Conservation (phyloP, 1,139 yeast species). For the Meyerozyma guilliermondii region DNA sequence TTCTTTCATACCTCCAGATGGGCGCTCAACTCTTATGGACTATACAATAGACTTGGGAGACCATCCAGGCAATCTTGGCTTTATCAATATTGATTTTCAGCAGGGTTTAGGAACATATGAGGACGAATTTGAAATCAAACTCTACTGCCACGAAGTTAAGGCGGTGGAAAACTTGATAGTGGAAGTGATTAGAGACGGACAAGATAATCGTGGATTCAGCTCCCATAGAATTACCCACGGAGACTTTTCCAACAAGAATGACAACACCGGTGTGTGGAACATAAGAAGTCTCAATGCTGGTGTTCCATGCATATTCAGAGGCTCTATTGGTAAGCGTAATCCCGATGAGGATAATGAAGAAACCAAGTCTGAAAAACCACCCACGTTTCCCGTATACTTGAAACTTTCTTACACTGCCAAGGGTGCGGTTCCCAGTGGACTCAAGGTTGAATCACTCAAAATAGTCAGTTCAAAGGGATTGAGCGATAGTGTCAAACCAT, state of each 20-base stretch:
- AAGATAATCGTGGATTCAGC: slow-evolving; percentile 29
- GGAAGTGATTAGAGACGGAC: slow-evolving; percentile 36
- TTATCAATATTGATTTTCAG: slow-evolving; percentile 55
- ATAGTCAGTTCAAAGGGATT: slow-evolving; percentile 55
- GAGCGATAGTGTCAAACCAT: slow-evolving; percentile 66
- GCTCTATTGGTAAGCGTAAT: slow-evolving; percentile 26
- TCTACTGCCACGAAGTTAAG: slow-evolving; percentile 50
- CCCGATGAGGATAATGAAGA: slow-evolving; percentile 6
- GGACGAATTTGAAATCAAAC: slow-evolving; percentile 73
- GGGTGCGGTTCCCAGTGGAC: slow-evolving; percentile 75
- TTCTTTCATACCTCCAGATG: slow-evolving; percentile 87
- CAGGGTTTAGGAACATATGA: slow-evolving; percentile 55
- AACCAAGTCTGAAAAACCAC: not conserved
- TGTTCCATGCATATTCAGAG: slow-evolving; percentile 64
- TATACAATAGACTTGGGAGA: slow-evolving; percentile 54
- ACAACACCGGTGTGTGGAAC: slow-evolving; percentile 67
- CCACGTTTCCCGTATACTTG: slow-evolving; percentile 44
- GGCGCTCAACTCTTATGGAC: slow-evolving; percentile 56
- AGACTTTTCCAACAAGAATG: slow-evolving; percentile 53
- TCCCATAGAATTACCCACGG: slow-evolving; percentile 66
- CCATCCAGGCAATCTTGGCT: slow-evolving; percentile 37
- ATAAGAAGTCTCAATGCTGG: slow-evolving; percentile 61
- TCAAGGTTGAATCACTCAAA: slow-evolving; percentile 62
- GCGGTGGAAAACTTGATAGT: slow-evolving; percentile 55
- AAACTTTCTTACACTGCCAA: slow-evolving; percentile 53